A percentile compares a stretch with the other conserved stretches of the same genome.
Evolutionary conservation across 306 rosid genomes (phyloP).

Genomic region (Rubus idaeus): DNA sequence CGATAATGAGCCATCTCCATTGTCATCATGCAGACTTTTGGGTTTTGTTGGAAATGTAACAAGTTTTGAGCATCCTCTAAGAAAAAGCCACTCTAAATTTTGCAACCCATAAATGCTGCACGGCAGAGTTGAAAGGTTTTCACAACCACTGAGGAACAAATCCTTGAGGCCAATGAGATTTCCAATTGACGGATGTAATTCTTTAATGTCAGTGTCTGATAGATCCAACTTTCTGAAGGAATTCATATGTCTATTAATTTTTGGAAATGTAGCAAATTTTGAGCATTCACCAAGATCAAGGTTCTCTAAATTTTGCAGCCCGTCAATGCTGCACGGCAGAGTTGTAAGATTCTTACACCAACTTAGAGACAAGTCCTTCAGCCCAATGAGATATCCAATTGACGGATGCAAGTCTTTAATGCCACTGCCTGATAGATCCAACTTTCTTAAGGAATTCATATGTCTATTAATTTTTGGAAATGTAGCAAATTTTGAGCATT

Average conservation of each 20-base stretch:
- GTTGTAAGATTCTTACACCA: background rate
- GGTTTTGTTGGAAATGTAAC: background rate
- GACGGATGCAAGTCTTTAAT: background rate
- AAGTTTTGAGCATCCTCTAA: background rate
- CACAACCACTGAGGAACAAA: too few species aligned
- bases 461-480: background rate
- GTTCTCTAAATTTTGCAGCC: background rate
- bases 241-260: background rate
- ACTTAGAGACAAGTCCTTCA: background rate
- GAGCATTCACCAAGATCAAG: accelerated
- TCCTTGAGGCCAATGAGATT: background rate
- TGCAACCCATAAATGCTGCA: background rate
- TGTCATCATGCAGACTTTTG: background rate
- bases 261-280: background rate
- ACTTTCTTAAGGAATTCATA: background rate
- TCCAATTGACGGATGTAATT: too few species aligned
- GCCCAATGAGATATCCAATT: background rate
- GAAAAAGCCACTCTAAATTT: background rate
- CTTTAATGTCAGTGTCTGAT: too few species aligned
- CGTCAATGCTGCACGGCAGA: background rate
- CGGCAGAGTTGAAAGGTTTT: background rate
- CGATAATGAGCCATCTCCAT: background rate
- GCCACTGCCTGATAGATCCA: background rate
- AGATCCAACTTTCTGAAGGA: background rate
- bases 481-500: background rate